Evolutionary conservation across 1,284 basidiomycete species (phyloP), one percentile per base, ranked within the genome.

Genomic region (Tremellales sp.): DNA sequence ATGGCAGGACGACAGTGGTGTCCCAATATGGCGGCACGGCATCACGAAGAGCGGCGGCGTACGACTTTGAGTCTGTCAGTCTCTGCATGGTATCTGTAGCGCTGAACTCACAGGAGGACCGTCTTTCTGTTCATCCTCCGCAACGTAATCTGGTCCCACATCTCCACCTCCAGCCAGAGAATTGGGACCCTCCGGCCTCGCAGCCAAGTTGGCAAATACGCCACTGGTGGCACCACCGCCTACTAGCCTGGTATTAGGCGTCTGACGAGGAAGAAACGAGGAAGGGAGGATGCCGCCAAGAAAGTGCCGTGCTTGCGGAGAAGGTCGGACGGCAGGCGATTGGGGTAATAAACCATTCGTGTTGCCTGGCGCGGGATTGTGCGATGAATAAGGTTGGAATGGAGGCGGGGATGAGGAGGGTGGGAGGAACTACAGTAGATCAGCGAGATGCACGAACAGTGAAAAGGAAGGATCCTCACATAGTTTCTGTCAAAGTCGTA

Each of bases 11-110:
- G 13, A 97, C 83, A 0, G 91, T 93, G 2, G 89, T 97, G 70
- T 98, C 94, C 88, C 92, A 97, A 72, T 98, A 98, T 0, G 91
- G 82, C 0, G 94, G 95, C 0, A 89, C 92, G 0, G 89, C 81
- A 66, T 99, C 94, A 8, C 85, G 82, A 50, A 93, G 85, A 1
- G 94, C 94, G 19, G 84, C 79, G 33, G 83, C 80, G 68, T 99
- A 99, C 0, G 91, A 84, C 81, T 93, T 62, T 5, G 54, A 47
- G 40, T 41, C 25, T 48, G 47, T n/a, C 2, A 32, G 31, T 12
- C 29, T 13, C 6, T 16, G 16, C 19, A 41, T 4, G 29, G 18
- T 7, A 10, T 24, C 4, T 10, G 22, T 40, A n/a, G n/a, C 21
- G 10, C 25, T 28, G 8, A 8, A 76, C 86, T 66, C 69, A 91